Evolutionary conservation across 1,139 yeast species (phyloP).

Genomic region (Saccharomycopsis hybrid): DNA sequence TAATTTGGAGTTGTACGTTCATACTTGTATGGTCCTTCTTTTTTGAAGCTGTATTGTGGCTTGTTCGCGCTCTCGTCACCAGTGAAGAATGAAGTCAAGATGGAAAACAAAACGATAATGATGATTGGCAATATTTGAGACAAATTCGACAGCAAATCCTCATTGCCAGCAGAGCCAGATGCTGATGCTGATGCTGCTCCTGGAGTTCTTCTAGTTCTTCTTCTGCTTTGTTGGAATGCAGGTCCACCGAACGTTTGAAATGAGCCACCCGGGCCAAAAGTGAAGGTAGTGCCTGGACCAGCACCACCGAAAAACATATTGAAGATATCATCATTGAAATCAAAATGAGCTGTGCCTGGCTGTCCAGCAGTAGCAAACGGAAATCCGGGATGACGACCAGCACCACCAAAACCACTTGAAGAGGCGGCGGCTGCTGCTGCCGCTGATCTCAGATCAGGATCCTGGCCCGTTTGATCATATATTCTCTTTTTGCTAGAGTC

Average conservation of each 20-base stretch:
- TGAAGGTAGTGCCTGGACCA: slow-evolving; percentile 29
- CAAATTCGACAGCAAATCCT: slow-evolving; percentile 10
- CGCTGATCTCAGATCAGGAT: slow-evolving; percentile 66
- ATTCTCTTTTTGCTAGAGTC: slow-evolving; percentile 73
- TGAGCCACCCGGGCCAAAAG: slow-evolving; percentile 43
- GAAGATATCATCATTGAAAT: slow-evolving; percentile 55
- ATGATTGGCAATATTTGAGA: slow-evolving; percentile 18
- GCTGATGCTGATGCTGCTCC: slow-evolving; percentile 13
- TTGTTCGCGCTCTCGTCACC: not conserved
- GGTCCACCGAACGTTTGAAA: slow-evolving; percentile 18
- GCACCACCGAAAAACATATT: slow-evolving; percentile 71
- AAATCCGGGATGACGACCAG: slow-evolving; percentile 31
- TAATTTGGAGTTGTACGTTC: slow-evolving; percentile 53
- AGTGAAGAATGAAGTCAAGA: slow-evolving; percentile 29
- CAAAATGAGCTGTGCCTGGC: slow-evolving; percentile 14
- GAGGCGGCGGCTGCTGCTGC: slow-evolving; percentile 26
- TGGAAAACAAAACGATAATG: slow-evolving; percentile 28
- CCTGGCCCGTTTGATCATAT: slow-evolving; percentile 84
- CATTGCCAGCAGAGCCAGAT: slow-evolving; percentile 9
- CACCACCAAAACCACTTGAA: slow-evolving; percentile 27
- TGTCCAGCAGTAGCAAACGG: slow-evolving; percentile 3
- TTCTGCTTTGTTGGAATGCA: slow-evolving; percentile 23
- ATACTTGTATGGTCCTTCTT: slow-evolving; percentile 35
- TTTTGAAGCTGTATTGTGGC: slow-evolving; percentile 46
- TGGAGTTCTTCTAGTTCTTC: slow-evolving; percentile 18